Conservation (phyloP, 768 basidiomycete species). For the Dictyophora rubrovolvata region DNA sequence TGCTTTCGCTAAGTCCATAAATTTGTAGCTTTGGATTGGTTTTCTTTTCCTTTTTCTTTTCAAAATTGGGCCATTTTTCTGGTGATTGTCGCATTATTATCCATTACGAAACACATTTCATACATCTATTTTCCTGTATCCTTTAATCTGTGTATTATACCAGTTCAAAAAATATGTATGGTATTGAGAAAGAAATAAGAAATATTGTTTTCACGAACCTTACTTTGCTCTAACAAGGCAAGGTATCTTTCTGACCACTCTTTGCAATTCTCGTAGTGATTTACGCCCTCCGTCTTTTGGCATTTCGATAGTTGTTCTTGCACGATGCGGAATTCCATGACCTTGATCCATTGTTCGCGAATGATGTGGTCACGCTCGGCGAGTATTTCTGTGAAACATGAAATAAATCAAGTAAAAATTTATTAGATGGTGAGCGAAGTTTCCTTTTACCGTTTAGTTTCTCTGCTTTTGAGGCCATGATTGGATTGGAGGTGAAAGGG, state of each 20-base stretch:
- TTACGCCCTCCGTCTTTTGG: conserved; percentile 83
- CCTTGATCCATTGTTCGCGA: conserved; percentile 88
- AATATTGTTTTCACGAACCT: conserved; percentile 40
- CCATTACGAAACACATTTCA: conserved; percentile 15
- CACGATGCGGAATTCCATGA: conserved; percentile 88
- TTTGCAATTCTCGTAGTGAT: conserved; percentile 82
- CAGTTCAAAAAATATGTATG: not conserved
- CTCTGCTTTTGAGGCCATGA: not conserved
- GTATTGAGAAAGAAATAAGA: not conserved
- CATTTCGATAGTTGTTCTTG: conserved; percentile 84
- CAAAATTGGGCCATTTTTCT: not conserved
- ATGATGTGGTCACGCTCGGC: conserved; percentile 55
- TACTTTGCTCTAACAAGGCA: conserved; percentile 67
- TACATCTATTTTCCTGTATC: conserved; percentile 71
- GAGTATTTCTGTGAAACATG: conserved; percentile 11
- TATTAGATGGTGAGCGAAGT: not conserved
- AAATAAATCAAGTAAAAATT: not conserved
- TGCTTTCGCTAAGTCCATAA: not conserved
- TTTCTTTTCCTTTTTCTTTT: not conserved
- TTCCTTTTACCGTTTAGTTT: not conserved
- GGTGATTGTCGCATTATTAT: not conserved
- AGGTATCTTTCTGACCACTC: conserved; percentile 78
- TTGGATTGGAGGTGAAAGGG: not conserved
- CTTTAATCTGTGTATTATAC: conserved; percentile 53
- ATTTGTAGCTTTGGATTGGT: not conserved